phyloP scores from a whole-genome alignment of 1,284 basidiomycete genomes.

The Crepidotus sp. region DNA sequence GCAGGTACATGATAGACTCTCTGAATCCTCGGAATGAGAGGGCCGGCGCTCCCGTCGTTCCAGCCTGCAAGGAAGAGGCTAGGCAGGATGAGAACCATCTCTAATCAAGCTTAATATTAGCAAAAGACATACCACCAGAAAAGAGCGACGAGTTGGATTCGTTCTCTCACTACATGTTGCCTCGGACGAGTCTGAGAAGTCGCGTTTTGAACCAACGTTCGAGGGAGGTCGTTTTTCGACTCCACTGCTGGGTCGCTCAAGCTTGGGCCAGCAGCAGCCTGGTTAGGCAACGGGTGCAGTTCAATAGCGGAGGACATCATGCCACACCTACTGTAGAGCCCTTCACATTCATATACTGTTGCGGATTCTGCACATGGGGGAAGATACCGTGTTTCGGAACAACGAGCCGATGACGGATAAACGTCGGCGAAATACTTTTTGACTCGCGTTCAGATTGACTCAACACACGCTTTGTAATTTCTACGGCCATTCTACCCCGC shows the following conservation, averaged over 20 bases:
- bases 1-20: slow-evolving; percentile 37
- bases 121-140: slow-evolving; percentile 14
- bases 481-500: too few species aligned
- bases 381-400: not conserved
- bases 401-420: not conserved
- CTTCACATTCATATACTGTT: too few species aligned
- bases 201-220: not conserved
- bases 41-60: slow-evolving; percentile 28
- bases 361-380: too few species aligned
- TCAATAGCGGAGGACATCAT: slow-evolving; percentile 10
- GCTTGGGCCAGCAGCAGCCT: not conserved
- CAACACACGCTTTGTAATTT: too few species aligned
- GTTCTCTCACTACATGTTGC: slow-evolving; percentile 13
- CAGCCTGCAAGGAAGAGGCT: slow-evolving; percentile 13
- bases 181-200: slow-evolving; percentile 1
- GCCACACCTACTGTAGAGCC: not conserved
- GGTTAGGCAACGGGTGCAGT: slow-evolving; percentile 7
- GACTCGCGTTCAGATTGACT: too few species aligned
- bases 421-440: not conserved
- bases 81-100: too few species aligned
- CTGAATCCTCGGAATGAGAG: slow-evolving; percentile 49
- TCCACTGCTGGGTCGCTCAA: not conserved
- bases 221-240: not conserved
- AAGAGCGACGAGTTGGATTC: slow-evolving; percentile 14
- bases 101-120: too few species aligned